A percentile compares a stretch with the other conserved stretches of the same genome.
These are phyloP conservation scores for Lepiota venenata DNA, from an alignment of 768 basidiomycete genomes.

Conservation along the genomic window DNA sequence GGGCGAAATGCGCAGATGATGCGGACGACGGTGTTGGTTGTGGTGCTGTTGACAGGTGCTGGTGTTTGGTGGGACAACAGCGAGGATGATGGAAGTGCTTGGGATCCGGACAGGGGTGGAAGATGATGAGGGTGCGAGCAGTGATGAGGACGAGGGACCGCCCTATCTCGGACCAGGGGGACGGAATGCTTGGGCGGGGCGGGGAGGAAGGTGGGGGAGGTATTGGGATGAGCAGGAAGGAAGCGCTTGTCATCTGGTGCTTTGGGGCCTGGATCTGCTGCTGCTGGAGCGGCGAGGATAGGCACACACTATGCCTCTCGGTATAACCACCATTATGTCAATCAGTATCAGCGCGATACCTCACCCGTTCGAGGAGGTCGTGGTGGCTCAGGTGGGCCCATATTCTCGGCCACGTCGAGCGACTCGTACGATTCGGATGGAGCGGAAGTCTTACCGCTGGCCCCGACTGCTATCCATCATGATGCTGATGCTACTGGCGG, in stretches of 20 bases:
- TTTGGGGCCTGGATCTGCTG: constrained; percentile 15
- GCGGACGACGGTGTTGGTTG: constrained; percentile 90
- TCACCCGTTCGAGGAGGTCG: neutral
- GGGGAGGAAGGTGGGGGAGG: constrained; percentile 35
- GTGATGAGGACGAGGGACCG: constrained; percentile 48
- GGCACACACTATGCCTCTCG: constrained; percentile 56
- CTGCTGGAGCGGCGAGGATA: constrained; percentile 33
- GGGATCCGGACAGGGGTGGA: constrained; percentile 95
- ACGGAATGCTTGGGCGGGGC: constrained; percentile 19
- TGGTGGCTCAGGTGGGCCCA: constrained; percentile 16
- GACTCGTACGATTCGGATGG: constrained; percentile 76
- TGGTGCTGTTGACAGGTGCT: constrained; percentile 94
- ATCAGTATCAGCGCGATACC: constrained; percentile 10
- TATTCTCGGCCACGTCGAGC: constrained; percentile 71
- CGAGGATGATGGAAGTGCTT: constrained; percentile 94
- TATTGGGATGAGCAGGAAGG: constrained; percentile 43
- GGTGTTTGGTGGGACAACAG: constrained; percentile 95
- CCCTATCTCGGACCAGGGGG: constrained; percentile 24
- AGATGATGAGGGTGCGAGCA: constrained; percentile 71
- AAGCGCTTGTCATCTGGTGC: constrained; percentile 26
- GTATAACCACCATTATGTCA: constrained; percentile 58
- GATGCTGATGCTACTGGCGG: constrained; percentile 4
- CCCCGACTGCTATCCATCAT: constrained; percentile 40
- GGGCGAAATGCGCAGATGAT: constrained; percentile 92
- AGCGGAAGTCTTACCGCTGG: constrained; percentile 77